Conservation (phyloP, 352 stramenopile genomes). For the Pythium aristosporum region DNA sequence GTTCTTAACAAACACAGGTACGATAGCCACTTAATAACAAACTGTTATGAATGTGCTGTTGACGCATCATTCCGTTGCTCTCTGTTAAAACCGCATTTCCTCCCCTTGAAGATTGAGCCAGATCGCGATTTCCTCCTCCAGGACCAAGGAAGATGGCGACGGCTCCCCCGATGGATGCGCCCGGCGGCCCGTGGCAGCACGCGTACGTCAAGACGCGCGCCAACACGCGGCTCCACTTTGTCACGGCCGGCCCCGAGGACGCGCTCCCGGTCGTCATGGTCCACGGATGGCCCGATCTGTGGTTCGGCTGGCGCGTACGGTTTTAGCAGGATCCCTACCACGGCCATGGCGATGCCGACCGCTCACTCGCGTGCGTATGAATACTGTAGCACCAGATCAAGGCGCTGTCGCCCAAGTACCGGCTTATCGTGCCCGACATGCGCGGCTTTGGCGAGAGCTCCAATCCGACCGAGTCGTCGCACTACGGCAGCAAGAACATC, state of each 20-base stretch:
- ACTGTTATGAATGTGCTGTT: background rate
- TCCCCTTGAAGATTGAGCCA: background rate
- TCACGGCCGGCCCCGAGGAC: conserved; percentile 52
- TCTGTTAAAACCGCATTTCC: background rate
- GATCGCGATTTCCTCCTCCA: background rate
- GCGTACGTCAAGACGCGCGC: conserved; percentile 13
- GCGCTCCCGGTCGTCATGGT: conserved; percentile 58
- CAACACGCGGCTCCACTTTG: conserved; percentile 50
- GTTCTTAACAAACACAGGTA: no score
- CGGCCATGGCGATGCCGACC: no score
- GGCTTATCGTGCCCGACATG: conserved; percentile 62
- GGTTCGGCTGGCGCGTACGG: conserved; percentile 63
- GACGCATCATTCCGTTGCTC: background rate
- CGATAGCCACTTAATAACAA: no score
- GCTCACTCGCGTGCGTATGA: no score
- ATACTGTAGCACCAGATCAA: conserved; percentile 55
- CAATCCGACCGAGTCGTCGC: conserved; percentile 38
- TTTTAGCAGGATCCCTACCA: background rate
- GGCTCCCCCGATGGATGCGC: conserved; percentile 5
- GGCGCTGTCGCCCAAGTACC: conserved; percentile 42
- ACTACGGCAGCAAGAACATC: conserved; percentile 63
- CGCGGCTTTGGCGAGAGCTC: conserved; percentile 64
- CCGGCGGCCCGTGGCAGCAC: conserved; percentile 20
- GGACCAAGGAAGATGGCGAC: background rate
- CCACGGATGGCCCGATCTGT: conserved; percentile 76